phyloP scores from a whole-genome alignment of 2,329 filamentous ascomycete genomes.

The Fusarium nematophilum region DNA sequence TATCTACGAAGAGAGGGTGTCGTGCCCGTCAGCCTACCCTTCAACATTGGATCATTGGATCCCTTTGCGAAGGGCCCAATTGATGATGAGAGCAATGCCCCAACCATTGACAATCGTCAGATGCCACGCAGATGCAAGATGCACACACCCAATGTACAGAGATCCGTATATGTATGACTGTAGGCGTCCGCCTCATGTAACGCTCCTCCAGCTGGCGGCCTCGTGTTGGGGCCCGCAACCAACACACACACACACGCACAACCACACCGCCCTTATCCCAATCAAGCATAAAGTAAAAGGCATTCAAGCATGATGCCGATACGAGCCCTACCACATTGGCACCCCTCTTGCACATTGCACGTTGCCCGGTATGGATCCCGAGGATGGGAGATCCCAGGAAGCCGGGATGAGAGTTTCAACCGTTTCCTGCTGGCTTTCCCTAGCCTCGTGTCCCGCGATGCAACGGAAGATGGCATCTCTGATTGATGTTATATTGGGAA shows the following conservation, averaged over 20 bases:
- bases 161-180: slow-evolving; percentile 24
- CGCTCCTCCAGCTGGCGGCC: slow-evolving; percentile 24
- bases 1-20: slow-evolving; percentile 32
- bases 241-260: no score
- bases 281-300: slow-evolving; percentile 19
- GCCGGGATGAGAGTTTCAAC: slow-evolving; percentile 24
- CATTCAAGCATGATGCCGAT: slow-evolving; percentile 30
- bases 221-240: no score
- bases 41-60: no score
- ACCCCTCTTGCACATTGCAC: no score
- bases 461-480: slow-evolving; percentile 5
- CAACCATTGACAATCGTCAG: slow-evolving; percentile 28
- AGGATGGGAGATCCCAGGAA: slow-evolving; percentile 18
- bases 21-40: slow-evolving; percentile 23
- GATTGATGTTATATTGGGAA: no score
- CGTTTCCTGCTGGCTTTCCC: slow-evolving; percentile 15
- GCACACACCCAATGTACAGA: no score
- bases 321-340: slow-evolving; percentile 36
- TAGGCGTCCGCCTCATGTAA: slow-evolving; percentile 32
- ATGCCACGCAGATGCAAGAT: slow-evolving; percentile 9
- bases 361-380: no score
- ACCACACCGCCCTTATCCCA: slow-evolving; percentile 27
- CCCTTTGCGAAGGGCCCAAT: no score
- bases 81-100: no score
- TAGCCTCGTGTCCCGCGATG: slow-evolving; percentile 13